Conservation (phyloP, 2,329 filamentous ascomycete genomes). For the Cladosporium sp. region DNA sequence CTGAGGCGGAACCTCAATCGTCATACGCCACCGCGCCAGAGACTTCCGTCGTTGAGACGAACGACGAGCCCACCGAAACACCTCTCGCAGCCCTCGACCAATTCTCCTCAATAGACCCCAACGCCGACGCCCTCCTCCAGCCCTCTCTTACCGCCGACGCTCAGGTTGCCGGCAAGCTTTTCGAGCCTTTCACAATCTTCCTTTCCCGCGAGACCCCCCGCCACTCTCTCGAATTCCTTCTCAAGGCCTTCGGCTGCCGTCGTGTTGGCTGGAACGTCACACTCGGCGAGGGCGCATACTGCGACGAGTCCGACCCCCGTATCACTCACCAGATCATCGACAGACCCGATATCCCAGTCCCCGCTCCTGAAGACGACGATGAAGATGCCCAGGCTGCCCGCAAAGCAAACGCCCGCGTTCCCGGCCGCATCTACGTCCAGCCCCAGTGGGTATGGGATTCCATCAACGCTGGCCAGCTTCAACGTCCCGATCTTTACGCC, state of each 20-base stretch:
- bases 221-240: constrained; percentile 84
- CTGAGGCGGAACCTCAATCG: constrained; percentile 14
- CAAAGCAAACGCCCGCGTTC: constrained; percentile 63
- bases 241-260: constrained; percentile 93
- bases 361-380: constrained; percentile 42
- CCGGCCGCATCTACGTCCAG: constrained; percentile 89
- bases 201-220: constrained; percentile 90
- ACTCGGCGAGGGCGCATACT: constrained; percentile 87
- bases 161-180: constrained; percentile 68
- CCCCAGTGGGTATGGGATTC: constrained; percentile 99
- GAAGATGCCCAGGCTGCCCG: constrained; percentile 51
- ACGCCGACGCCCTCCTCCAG: constrained; percentile 82
- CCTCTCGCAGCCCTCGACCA: constrained; percentile 66
- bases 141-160: constrained; percentile 57
- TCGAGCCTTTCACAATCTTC: constrained; percentile 85
- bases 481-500: constrained; percentile 81
- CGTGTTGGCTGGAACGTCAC: constrained; percentile 91
- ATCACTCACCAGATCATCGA: constrained; percentile 98
- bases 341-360: constrained; percentile 62
- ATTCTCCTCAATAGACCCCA: constrained; percentile 78
- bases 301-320: constrained; percentile 75
- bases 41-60: constrained; percentile 33
- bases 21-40: constrained; percentile 30
- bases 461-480: constrained; percentile 83
- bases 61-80: constrained; percentile 23